Percentiles rank a stretch among this genome's conserved stretches.
Conservation (phyloP, 2,329 filamentous ascomycete genomes). For the Zymoseptoria pseudotritici region DNA sequence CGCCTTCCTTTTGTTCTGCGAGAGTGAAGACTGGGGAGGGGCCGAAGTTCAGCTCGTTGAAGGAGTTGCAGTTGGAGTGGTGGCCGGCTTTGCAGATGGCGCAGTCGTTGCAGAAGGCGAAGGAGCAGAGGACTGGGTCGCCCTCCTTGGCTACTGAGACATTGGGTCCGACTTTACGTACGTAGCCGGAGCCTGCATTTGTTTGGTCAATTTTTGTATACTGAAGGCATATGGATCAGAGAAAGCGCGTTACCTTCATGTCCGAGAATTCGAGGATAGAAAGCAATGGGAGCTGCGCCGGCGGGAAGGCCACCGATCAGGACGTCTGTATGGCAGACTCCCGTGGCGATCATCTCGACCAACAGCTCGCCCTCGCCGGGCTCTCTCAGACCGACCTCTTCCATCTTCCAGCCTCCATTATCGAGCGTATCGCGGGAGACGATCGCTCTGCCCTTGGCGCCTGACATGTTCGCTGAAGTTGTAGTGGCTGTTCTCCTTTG, state of each 20-base stretch:
- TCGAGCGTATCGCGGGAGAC: constrained; percentile 32
- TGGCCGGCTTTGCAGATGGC: constrained; percentile 41
- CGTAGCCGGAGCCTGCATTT: constrained; percentile 38
- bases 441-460: constrained; percentile 28
- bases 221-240: background rate
- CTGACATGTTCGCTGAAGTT: constrained; percentile 5
- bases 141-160: constrained; percentile 37
- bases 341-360: constrained; percentile 22
- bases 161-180: constrained; percentile 37
- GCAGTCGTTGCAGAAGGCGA: constrained; percentile 42
- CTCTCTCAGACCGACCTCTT: constrained; percentile 31
- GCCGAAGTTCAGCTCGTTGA: constrained; percentile 41
- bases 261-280: constrained; percentile 44
- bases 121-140: constrained; percentile 44
- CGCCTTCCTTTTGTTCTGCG: constrained; percentile 9
- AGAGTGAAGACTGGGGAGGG: constrained; percentile 23
- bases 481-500: constrained; percentile 2
- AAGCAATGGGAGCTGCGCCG: constrained; percentile 29
- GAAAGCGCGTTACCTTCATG: constrained; percentile 41
- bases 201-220: background rate
- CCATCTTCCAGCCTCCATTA: constrained; percentile 35
- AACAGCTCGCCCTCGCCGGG: constrained; percentile 23
- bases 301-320: constrained; percentile 37
- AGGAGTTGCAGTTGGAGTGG: constrained; percentile 44
- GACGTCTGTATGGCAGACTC: constrained; percentile 29